These are phyloP conservation scores for Phlebiopsis flavidoalba DNA, from an alignment of 768 basidiomycete genomes.

Conservation along the genomic window DNA sequence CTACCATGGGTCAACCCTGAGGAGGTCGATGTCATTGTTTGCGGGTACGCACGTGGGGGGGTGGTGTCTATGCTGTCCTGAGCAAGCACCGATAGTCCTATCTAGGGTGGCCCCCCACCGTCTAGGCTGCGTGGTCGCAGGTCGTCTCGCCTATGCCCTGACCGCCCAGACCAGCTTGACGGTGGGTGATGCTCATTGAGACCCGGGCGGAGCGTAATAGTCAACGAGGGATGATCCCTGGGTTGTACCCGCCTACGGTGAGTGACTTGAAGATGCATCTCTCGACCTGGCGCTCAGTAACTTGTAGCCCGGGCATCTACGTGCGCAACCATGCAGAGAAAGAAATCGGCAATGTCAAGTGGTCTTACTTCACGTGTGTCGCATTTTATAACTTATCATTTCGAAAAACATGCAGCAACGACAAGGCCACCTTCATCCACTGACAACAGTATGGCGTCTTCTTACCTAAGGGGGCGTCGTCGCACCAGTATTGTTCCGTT, in stretches of 20 bases:
- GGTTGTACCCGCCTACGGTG: constrained; percentile 69
- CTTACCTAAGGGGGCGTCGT: constrained; percentile 56
- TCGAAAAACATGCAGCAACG: constrained; percentile 42
- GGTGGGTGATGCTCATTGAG: constrained; percentile 72
- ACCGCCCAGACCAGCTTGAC: constrained; percentile 68
- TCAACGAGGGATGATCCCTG: constrained; percentile 70
- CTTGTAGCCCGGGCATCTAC: constrained; percentile 54
- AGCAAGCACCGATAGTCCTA: neutral
- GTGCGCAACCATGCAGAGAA: constrained; percentile 67
- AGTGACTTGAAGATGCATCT: constrained; percentile 2
- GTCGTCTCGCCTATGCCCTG: constrained; percentile 65
- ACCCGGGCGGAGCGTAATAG: constrained; percentile 68
- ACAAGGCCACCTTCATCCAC: constrained; percentile 71
- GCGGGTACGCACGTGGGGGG: constrained; percentile 41
- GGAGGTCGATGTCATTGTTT: constrained; percentile 70
- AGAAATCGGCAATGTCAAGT: constrained; percentile 63
- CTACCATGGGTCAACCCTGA: constrained; percentile 47
- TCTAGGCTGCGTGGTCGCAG: constrained; percentile 67
- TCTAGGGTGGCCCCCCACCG: constrained; percentile 60
- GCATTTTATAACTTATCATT: neutral
- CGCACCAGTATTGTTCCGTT: constrained; percentile 69
- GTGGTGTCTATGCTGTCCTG: neutral
- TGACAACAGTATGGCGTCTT: constrained; percentile 56
- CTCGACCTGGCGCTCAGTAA: neutral
- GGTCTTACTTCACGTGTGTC: neutral